Base-by-base conservation (phyloP, 331 rosid genomes). In the Quercus lobata region DNA sequence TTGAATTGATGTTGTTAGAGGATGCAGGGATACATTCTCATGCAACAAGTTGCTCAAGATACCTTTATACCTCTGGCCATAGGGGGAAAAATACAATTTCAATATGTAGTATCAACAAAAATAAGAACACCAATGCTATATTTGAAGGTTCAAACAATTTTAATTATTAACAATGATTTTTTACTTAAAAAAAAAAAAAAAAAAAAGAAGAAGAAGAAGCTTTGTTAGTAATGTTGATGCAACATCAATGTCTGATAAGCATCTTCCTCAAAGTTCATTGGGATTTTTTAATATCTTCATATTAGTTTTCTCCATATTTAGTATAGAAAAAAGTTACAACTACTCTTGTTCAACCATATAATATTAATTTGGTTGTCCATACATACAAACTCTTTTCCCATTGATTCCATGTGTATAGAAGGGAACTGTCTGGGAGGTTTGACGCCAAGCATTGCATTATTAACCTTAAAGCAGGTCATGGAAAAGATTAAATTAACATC, bases 1-100 rank as follows among this genome's bases (percentile, higher is more conserved):
- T 69, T 87, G 79, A 72, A 95, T 87, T 7, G 98, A 82, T 37
- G 44, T n/a, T 4, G 84, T 80, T 57, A 95, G 85, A 0, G 96
- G 91, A 35, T 81, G 80, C 41, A 95, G 79, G 63, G 91, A 85
- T 37, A 87, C 72, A 18, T 41, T 9, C 49, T 41, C 14, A 41
- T 88, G 87, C 84, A 92, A 49, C 74, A 85, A 29, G 74, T 73
- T 88, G 83, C 86, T 84, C 89, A 91, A 83, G 19, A 22, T 77
- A 79, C 84, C 87, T 65, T 73, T 76, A 58, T 95, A 89, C 15
- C 58, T 79, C 98, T 94, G 87, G 72, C 73, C 72, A 86, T 63
- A 73, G 60, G 11, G 56, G 32, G 29, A 61, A 81, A 73, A 76
- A 61, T 52, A 77, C 44, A 74, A 18, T 68, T 49, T 56, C 75